phyloP scores from a whole-genome alignment of 495 filamentous ascomycete species.

The Glonium stellatum region DNA sequence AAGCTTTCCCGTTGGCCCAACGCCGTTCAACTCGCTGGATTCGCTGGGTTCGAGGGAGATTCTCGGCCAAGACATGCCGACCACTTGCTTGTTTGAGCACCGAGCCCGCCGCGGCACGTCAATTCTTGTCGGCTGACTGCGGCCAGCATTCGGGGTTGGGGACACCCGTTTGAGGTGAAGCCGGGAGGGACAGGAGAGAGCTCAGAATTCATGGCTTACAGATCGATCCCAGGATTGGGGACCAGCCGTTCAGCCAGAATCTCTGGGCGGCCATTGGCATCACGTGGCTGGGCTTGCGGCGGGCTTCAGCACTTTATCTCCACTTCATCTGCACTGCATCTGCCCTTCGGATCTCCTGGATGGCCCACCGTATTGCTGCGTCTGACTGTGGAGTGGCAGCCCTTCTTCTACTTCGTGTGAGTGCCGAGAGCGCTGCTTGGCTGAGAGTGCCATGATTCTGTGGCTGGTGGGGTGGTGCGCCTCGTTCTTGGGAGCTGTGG shows the following conservation, averaged over 20 bases:
- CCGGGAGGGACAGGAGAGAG: no score
- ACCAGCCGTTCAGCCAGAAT: background rate
- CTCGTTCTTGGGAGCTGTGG: background rate
- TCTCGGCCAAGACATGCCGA: background rate
- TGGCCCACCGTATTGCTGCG: no score
- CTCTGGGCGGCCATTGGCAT: background rate
- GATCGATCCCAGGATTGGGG: background rate
- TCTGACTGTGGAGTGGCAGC: background rate
- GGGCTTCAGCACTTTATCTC: background rate
- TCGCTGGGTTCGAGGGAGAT: background rate
- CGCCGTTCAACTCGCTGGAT: background rate
- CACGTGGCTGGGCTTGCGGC: background rate
- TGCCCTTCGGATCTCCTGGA: background rate
- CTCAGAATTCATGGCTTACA: no score
- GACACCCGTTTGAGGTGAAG: no score
- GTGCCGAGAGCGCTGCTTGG: background rate
- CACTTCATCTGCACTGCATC: background rate
- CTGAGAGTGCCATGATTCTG: slow-evolving; percentile 7
- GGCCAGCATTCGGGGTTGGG: background rate
- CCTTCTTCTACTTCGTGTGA: background rate
- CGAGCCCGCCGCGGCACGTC: background rate
- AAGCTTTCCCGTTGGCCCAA: background rate
- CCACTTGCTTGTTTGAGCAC: background rate
- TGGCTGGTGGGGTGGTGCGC: slow-evolving; percentile 17
- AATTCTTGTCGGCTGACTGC: background rate